Conservation (phyloP, 768 basidiomycete species). For the Naganishia kalamii region DNA sequence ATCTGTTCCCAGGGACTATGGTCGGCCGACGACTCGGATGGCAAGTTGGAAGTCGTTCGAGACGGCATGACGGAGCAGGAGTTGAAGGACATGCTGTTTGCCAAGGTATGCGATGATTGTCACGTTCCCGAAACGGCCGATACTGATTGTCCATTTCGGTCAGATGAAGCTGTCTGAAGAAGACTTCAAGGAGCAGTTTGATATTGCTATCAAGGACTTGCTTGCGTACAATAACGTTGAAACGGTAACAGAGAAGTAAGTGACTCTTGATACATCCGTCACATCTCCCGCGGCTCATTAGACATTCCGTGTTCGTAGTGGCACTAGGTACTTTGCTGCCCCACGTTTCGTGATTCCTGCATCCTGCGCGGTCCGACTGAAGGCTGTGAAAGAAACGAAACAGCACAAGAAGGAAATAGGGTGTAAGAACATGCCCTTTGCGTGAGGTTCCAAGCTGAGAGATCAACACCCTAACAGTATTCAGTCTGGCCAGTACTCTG, state of each 20-base stretch:
- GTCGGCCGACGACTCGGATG: conserved; percentile 25
- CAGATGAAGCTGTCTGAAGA: conserved; percentile 13
- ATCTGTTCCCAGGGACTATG: conserved; percentile 39
- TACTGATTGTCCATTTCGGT: neutral
- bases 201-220: conserved; percentile 8
- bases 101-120: neutral
- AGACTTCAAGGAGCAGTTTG: conserved; percentile 10
- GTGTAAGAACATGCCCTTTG: conserved; percentile 28
- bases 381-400: neutral
- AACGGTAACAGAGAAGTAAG: conserved; percentile 20
- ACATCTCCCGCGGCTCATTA: neutral
- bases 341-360: conserved; percentile 45
- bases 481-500: conserved; percentile 28
- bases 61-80: conserved; percentile 18
- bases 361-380: conserved; percentile 36
- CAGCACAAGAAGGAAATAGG: conserved; percentile 43
- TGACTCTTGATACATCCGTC: neutral
- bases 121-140: neutral
- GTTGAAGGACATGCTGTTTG: conserved; percentile 5
- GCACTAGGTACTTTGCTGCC: conserved; percentile 27
- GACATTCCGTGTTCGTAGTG: conserved; percentile 8
- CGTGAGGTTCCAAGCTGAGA: neutral
- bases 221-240: conserved; percentile 17
- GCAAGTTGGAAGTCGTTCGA: conserved; percentile 14
- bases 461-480: neutral